Percentiles rank a stretch among this genome's conserved stretches.
phyloP scores from a whole-genome alignment of 1,139 yeast species.

The Yamadazyma jaroonii region DNA sequence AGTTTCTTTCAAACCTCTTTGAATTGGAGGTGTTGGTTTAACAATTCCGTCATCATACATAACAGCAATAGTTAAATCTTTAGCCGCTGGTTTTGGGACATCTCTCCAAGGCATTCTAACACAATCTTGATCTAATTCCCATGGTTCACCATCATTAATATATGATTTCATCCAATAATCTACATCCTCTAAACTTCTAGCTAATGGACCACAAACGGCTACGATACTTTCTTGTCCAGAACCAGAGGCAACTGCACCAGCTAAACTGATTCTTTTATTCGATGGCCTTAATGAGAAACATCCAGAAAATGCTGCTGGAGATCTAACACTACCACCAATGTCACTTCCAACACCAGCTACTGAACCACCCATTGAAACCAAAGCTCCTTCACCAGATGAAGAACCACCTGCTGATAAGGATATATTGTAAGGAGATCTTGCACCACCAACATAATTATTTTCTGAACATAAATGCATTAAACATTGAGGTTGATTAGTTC shows the following conservation, averaged over 20 bases:
- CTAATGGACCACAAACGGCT: conserved; percentile 63
- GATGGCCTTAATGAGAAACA: conserved; percentile 69
- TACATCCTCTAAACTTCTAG: conserved; percentile 61
- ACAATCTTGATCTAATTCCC: conserved; percentile 58
- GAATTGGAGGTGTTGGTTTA: conserved; percentile 56
- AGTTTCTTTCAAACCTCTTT: conserved; percentile 27
- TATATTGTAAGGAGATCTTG: conserved; percentile 40
- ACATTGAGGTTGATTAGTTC: conserved; percentile 48
- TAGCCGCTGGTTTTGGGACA: conserved; percentile 42
- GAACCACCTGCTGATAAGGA: conserved; percentile 56
- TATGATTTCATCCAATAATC: conserved; percentile 57
- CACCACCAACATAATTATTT: conserved; percentile 37
- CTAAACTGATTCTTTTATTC: conserved; percentile 52
- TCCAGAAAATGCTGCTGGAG: conserved; percentile 73
- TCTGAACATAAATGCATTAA: conserved; percentile 47
- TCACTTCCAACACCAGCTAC: conserved; percentile 72
- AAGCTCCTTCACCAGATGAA: conserved; percentile 76
- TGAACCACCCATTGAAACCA: conserved; percentile 63
- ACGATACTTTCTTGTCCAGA: conserved; percentile 58
- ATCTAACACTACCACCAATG: conserved; percentile 77
- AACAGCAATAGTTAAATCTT: conserved; percentile 35
- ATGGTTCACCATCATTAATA: conserved; percentile 64
- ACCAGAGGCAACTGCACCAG: conserved; percentile 53
- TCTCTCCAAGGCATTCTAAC: conserved; percentile 64
- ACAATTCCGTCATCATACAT: conserved; percentile 40